phyloP scores from a whole-genome alignment of 2,329 filamentous ascomycete species.

The Sporothrix humicola region DNA sequence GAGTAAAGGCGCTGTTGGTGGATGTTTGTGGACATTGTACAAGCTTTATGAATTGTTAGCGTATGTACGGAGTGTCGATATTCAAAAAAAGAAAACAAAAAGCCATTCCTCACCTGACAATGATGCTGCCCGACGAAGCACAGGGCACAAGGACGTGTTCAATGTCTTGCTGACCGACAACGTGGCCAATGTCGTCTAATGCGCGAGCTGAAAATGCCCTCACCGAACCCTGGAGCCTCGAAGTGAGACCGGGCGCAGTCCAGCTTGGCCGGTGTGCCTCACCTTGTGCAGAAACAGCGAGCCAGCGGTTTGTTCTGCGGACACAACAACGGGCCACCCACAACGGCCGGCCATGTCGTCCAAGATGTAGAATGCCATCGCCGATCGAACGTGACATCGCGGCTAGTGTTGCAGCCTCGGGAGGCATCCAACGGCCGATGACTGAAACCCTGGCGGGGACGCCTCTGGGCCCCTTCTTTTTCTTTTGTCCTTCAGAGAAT shows the following conservation, averaged over 20 bases:
- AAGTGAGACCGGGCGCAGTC: background rate
- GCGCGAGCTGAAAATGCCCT: constrained; percentile 4
- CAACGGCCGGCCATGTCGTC: background rate
- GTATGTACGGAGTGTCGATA: too few relatives aligned
- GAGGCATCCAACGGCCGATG: constrained; percentile 24
- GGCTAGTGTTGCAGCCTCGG: background rate
- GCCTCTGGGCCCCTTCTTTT: background rate
- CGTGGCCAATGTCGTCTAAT: background rate
- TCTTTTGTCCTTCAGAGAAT: background rate
- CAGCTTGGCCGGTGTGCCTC: background rate
- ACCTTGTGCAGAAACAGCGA: background rate
- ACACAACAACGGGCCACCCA: background rate
- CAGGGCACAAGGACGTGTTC: constrained; percentile 55
- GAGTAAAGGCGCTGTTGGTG: constrained; percentile 53
- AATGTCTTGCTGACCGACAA: constrained; percentile 34
- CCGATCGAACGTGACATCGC: constrained; percentile 25
- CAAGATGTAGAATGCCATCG: constrained; percentile 19
- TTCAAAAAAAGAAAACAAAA: background rate
- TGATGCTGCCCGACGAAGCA: constrained; percentile 57
- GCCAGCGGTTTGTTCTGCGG: background rate
- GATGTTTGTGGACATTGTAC: constrained; percentile 52
- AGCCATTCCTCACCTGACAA: constrained; percentile 54
- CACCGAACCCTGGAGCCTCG: background rate
- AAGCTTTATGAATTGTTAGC: constrained; percentile 49
- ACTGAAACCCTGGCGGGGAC: background rate